Base-by-base conservation (phyloP, 495 filamentous ascomycete species). In the Penicillium coprophilum region DNA sequence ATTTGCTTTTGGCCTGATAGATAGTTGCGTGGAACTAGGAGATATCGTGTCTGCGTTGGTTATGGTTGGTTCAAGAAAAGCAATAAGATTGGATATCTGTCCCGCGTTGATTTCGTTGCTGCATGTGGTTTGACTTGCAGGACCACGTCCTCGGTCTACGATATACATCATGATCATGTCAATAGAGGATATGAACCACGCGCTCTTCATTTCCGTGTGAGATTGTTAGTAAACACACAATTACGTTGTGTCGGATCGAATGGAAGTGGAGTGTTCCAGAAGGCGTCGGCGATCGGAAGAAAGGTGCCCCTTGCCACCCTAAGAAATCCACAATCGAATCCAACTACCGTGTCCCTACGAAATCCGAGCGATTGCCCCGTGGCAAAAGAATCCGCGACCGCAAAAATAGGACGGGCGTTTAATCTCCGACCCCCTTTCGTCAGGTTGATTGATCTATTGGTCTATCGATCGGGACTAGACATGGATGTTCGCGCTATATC, bases 191-290 rank as follows among this genome's bases (percentile, higher is more conserved):
- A 41, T 21, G 39, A 11, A 45, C 4, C 21, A 45, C 21, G 40
- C 20, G 24, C 20, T 17, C 27, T 23, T 23, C 8, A 24, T 8
- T 21, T 41, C 8, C 32, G 0, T 4, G 13, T 19, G n/a, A 30
- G 31, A 2, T 31, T 47, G 27, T 31, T 31, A 10, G 20, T 24
- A 47, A 20, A n/a, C 13, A 36, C n/a, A 38, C 34, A 38, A 38
- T 38, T 38, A 21, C 40, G 12, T 40, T 43, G 39, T 20, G 9
- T 38, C 15, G 34, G 34, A 8, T 9, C 15, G 32, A 36, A 13
- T n/a, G 9, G 43, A 24, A 36, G 46, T 49, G 46, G 46, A 49
- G 46, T 49, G 10, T 49, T 49, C 46, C 46, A 49, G 46, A 49
- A 48, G 27, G 17, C 45, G 24, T 32, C 9, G 28, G 28, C 28